phyloP scores from a whole-genome alignment of 2,329 filamentous ascomycete species.

The Botrytis squamosa region DNA sequence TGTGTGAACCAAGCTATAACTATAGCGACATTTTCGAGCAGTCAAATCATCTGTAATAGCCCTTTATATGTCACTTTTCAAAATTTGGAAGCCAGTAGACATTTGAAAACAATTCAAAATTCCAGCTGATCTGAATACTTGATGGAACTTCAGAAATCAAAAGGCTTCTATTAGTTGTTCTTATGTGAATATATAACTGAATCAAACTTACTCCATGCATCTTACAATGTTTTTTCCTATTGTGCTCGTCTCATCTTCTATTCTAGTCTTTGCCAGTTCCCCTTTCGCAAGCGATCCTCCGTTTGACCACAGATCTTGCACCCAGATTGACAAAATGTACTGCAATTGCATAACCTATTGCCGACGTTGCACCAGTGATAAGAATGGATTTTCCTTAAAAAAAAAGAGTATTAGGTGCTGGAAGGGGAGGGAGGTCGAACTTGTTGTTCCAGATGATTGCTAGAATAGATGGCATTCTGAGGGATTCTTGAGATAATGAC shows the following conservation, averaged over 20 bases:
- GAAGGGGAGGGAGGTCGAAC: constrained; percentile 32
- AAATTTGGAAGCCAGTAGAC: background rate
- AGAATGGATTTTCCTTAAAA: constrained; percentile 39
- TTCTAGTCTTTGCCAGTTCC: constrained; percentile 41
- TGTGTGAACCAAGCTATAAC: background rate
- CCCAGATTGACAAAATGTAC: constrained; percentile 44
- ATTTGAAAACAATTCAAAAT: background rate
- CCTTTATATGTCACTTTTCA: background rate
- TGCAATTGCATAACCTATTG: constrained; percentile 45
- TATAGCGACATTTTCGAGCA: background rate
- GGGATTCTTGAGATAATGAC: background rate
- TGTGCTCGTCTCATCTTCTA: constrained; percentile 37
- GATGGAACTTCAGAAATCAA: background rate
- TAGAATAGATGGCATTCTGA: constrained; percentile 1
- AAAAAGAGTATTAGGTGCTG: constrained; percentile 28
- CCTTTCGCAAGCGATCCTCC: constrained; percentile 42
- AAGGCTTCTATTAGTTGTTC: background rate
- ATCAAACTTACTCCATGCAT: constrained; percentile 13
- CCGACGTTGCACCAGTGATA: constrained; percentile 45
- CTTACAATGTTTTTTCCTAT: constrained; percentile 29
- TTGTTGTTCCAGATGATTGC: constrained; percentile 32
- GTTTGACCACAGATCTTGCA: constrained; percentile 44
- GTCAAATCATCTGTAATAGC: background rate
- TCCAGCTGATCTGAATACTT: background rate
- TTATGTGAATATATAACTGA: constrained; percentile 10